Evolutionary conservation across 768 basidiomycete species (phyloP).

Genomic region (Hypsizygus marmoreus): DNA sequence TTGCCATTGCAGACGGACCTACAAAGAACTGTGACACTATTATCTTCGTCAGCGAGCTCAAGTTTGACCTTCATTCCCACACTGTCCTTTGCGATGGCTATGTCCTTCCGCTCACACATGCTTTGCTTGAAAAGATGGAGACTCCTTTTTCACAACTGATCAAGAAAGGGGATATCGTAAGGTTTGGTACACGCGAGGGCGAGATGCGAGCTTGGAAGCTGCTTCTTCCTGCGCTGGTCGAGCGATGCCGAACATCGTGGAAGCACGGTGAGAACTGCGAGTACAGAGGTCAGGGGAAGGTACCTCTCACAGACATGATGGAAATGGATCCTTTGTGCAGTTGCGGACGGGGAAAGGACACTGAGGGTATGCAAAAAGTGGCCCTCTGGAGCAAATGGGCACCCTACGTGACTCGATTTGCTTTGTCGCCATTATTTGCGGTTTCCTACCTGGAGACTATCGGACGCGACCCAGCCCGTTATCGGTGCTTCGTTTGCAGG

Average conservation of each 20-base stretch:
- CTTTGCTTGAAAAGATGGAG: conserved; percentile 9
- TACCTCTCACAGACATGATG: conserved; percentile 33
- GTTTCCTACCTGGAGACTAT: conserved; percentile 45
- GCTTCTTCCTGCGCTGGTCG: conserved; percentile 38
- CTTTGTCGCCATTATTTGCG: conserved; percentile 44
- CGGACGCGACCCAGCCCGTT: conserved; percentile 16
- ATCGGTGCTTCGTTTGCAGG: conserved; percentile 30
- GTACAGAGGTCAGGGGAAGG: conserved; percentile 23
- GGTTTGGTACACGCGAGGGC: conserved; percentile 9
- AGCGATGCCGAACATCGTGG: conserved; percentile 42
- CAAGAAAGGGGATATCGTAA: neutral
- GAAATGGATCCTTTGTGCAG: conserved; percentile 37
- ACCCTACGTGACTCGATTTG: conserved; percentile 38
- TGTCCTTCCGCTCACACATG: conserved; percentile 32
- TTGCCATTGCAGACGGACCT: conserved; percentile 20
- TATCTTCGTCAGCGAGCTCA: conserved; percentile 38
- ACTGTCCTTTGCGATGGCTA: conserved; percentile 44
- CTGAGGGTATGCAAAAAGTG: conserved; percentile 25
- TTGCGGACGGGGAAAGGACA: conserved; percentile 41
- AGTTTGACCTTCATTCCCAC: conserved; percentile 41
- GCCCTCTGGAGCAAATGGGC: conserved; percentile 29
- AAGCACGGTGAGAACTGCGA: conserved; percentile 38
- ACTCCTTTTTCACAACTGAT: conserved; percentile 11
- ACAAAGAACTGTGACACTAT: conserved; percentile 28
- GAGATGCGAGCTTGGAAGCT: conserved; percentile 41